Base-by-base conservation (phyloP, 352 stramenopile genomes). In the Phytophthora europaea region DNA sequence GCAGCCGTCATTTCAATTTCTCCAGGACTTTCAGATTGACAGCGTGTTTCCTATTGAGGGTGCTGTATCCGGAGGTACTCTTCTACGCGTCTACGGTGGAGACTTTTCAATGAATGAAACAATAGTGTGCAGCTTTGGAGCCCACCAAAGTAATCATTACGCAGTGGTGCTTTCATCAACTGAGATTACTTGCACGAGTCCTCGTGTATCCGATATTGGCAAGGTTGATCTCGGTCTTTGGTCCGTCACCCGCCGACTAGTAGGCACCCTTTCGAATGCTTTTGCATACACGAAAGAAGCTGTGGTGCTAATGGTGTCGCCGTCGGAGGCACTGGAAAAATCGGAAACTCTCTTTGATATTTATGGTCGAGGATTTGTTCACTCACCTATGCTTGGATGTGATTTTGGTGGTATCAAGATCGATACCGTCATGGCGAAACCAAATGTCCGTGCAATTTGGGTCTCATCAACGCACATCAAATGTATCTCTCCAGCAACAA, bases 61-160 rank as follows among this genome's bases (percentile, higher is more conserved):
- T 12, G 72, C 80, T 18, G 51, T 83, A 1, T 78, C 74, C 3
- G 92, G 93, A 36, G 90, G 87, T 15, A 95, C 90, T 9, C 10
- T 54, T 4, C 69, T 98, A 0, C 89, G 77, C 18, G 57, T 98
- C 1, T 62, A 70, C 36, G 93, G 92, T 28, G 80, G 76, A 9
- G 47, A 60, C 1, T 94, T 97, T 67, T 28, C 54, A 12, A 8
- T 28, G 3, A 66, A 74, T 6, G 83, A 93, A 51, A 64, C 45
- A 0, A 81, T 93, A 47, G 57, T 61, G 15, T 95, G 88, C 40
- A 67, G 47, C 5, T 95, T 95, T 65, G 83, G 78, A 13, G 10
- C 33, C 0, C 40, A 72, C 0, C 15, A 18, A 18, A 85, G 67
- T 15, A 34, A 51, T 2, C 28, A 51, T 0, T 7, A 58, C 8